phyloP scores from a whole-genome alignment of 768 basidiomycete genomes.

The Mycena vitilis region DNA sequence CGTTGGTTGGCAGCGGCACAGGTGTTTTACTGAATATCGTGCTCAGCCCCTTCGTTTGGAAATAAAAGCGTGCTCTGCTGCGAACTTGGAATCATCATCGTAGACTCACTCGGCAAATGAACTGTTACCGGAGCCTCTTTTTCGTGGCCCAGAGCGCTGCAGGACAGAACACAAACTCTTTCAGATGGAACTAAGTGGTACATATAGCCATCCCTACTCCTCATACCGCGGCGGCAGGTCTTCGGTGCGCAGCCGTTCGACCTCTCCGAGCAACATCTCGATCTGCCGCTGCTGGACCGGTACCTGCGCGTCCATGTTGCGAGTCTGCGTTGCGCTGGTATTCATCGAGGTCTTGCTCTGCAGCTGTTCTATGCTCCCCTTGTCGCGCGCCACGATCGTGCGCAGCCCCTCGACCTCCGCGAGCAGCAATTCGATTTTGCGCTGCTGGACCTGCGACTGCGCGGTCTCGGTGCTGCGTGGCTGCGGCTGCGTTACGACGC shows the following conservation, averaged over 20 bases:
- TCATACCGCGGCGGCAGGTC: constrained; percentile 11
- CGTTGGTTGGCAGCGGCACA: no score
- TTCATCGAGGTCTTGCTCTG: no score
- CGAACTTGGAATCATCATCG: no score
- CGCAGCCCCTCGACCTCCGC: constrained; percentile 15
- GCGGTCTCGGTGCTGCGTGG: background rate
- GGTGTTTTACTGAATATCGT: no score
- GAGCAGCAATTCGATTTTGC: constrained; percentile 7
- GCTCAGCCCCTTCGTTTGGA: no score
- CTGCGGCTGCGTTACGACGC: background rate
- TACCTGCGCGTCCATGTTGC: background rate
- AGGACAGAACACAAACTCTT: background rate
- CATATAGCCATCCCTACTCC: background rate
- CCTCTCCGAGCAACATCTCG: constrained; percentile 6
- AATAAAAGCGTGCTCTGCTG: no score
- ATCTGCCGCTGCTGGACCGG: constrained; percentile 19
- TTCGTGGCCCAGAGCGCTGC: background rate
- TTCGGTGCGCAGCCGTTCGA: constrained; percentile 11
- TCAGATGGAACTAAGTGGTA: no score
- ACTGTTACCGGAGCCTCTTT: no score
- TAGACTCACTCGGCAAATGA: no score
- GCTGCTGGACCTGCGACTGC: constrained; percentile 8
- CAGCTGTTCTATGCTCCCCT: no score
- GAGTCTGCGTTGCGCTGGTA: no score
- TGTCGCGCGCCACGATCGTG: constrained; percentile 6